A percentile compares a stretch with the other conserved stretches of the same genome.
These are phyloP conservation scores for Volutella citrinella DNA, from an alignment of 2,329 filamentous ascomycete genomes.

Conservation along the genomic window DNA sequence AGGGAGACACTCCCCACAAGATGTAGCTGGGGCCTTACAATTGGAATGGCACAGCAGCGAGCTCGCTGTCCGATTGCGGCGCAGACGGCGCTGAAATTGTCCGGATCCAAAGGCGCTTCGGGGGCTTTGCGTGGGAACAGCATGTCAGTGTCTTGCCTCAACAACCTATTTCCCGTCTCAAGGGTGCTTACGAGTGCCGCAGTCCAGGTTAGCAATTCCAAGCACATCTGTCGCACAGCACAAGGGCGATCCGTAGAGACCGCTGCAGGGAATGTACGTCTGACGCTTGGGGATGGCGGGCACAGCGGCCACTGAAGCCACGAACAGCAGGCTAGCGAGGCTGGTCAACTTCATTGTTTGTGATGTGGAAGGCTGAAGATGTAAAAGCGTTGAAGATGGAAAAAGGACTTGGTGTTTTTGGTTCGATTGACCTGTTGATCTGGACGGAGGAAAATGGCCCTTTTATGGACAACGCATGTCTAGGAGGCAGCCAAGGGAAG, in stretches of 20 bases:
- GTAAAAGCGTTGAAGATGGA: too few species aligned
- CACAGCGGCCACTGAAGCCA: slow-evolving; percentile 22
- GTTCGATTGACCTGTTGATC: too few species aligned
- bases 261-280: slow-evolving; percentile 39
- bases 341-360: slow-evolving; percentile 31
- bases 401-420: background rate
- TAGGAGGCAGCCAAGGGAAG: too few species aligned
- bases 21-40: too few species aligned
- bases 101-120: slow-evolving; percentile 33
- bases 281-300: slow-evolving; percentile 31
- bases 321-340: slow-evolving; percentile 24
- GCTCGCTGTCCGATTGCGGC: slow-evolving; percentile 49
- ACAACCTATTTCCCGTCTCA: accelerated
- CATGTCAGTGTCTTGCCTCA: too few species aligned
- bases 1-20: accelerated
- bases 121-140: slow-evolving; percentile 18
- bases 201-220: slow-evolving; percentile 55
- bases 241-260: slow-evolving; percentile 42
- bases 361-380: too few species aligned
- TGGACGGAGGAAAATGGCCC: too few species aligned
- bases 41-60: slow-evolving; percentile 55
- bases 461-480: too few species aligned
- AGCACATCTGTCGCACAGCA: slow-evolving; percentile 64
- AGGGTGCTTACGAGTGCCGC: slow-evolving; percentile 49
- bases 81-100: slow-evolving; percentile 45